A percentile compares a stretch with the other conserved stretches of the same genome.
Conservation (phyloP, 164 flowering plant genomes). For the Kalanchoe fedtschenkoi region DNA sequence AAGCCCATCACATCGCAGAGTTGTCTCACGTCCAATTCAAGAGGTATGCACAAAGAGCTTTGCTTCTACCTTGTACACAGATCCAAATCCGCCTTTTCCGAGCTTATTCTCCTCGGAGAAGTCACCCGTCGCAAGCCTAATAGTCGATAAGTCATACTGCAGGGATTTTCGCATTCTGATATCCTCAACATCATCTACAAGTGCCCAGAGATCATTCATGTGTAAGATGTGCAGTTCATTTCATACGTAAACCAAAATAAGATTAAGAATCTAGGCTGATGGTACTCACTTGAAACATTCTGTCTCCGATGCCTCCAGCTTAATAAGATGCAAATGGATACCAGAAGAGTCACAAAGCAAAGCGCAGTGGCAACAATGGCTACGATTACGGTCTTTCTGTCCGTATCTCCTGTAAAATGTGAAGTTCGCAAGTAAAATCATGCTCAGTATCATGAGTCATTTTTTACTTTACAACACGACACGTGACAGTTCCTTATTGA, state of each 20-base stretch:
- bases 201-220: not conserved
- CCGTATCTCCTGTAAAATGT: not conserved
- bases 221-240: too few species aligned
- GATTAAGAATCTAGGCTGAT: not conserved
- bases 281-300: not conserved
- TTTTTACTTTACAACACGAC: too few species aligned
- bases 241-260: not conserved
- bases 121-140: slow-evolving; percentile 17
- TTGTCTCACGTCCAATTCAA: not conserved
- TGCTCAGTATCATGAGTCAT: too few species aligned
- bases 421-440: too few species aligned
- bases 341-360: not conserved
- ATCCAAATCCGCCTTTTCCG: slow-evolving; percentile 27
- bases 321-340: not conserved
- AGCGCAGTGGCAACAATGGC: not conserved
- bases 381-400: not conserved
- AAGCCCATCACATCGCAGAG: too few species aligned
- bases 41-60: not conserved
- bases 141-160: slow-evolving; percentile 4
- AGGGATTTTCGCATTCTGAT: not conserved
- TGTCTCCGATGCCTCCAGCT: not conserved
- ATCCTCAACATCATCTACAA: not conserved
- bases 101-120: slow-evolving; percentile 17
- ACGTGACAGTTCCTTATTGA: too few species aligned
- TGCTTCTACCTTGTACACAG: slow-evolving; percentile 19